Evolutionary conservation across 257 asterid species (phyloP).

Genomic region (Solanum infundibuliforme): DNA sequence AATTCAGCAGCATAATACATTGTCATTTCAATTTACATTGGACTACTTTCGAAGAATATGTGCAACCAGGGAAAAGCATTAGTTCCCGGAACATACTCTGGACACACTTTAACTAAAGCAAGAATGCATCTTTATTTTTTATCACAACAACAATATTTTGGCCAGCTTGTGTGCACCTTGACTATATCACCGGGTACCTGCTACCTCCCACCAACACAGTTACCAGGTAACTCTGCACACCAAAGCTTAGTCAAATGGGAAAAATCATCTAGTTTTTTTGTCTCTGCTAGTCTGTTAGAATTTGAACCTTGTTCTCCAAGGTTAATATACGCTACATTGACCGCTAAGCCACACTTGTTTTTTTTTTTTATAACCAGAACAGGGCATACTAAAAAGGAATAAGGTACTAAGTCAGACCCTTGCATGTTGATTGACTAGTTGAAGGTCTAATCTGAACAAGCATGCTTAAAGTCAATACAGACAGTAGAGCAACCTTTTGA

Average conservation of each 20-base stretch:
- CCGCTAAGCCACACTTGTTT: background rate
- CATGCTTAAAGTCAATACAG: background rate
- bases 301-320: background rate
- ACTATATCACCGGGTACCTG: background rate
- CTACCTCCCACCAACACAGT: background rate
- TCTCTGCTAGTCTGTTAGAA: background rate
- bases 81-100: background rate
- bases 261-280: background rate
- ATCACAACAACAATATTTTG: background rate
- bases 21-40: background rate
- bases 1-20: conserved; percentile 1
- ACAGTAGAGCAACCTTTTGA: background rate
- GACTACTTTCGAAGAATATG: background rate
- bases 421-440: background rate
- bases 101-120: background rate
- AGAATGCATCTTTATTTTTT: background rate
- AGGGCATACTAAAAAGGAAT: background rate
- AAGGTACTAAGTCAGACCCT: background rate
- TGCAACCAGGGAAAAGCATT: background rate
- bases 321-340: background rate
- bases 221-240: background rate
- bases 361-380: background rate
- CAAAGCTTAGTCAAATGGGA: background rate
- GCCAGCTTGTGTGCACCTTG: background rate
- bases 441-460: background rate